Conservation (phyloP, 306 rosid species). For the Medicago ruthenica region DNA sequence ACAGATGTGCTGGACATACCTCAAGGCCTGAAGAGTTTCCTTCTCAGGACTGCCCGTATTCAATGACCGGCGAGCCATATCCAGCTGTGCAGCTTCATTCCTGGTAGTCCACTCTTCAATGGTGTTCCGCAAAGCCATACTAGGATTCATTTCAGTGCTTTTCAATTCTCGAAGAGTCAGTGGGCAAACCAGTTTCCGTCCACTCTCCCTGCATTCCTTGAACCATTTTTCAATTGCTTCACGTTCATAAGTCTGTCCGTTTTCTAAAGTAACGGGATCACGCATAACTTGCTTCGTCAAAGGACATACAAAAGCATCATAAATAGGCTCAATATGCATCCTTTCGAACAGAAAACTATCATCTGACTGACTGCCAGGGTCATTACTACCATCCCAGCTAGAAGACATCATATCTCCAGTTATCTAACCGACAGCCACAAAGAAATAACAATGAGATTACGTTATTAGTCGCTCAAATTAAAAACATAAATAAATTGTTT, state of each 20-base stretch:
- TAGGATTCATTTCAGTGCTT: conserved; percentile 80
- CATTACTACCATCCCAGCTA: conserved; percentile 87
- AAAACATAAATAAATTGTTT: conserved; percentile 15
- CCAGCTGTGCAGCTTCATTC: conserved; percentile 95
- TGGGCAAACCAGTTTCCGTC: conserved; percentile 79
- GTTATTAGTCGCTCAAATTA: neutral
- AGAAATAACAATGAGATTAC: conserved; percentile 38
- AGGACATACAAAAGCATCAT: conserved; percentile 92
- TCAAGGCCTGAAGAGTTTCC: conserved; percentile 76
- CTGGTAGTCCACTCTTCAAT: conserved; percentile 99
- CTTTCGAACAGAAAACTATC: conserved; percentile 78
- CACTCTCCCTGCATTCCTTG: conserved; percentile 89
- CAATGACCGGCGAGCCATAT: conserved; percentile 79
- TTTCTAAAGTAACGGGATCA: conserved; percentile 91
- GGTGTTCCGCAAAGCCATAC: conserved; percentile 95
- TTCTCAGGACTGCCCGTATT: conserved; percentile 71
- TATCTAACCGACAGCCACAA: conserved; percentile 50
- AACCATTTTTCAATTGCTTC: conserved; percentile 97
- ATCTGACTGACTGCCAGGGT: conserved; percentile 84
- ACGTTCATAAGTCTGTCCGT: conserved; percentile 91
- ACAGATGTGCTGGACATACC: conserved; percentile 73
- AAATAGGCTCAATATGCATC: conserved; percentile 85
- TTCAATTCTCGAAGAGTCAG: conserved; percentile 71
- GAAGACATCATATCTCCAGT: conserved; percentile 64
- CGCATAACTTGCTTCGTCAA: conserved; percentile 90